Conservation (phyloP, 129 eudicot genomes). For the Tagetes erecta region DNA sequence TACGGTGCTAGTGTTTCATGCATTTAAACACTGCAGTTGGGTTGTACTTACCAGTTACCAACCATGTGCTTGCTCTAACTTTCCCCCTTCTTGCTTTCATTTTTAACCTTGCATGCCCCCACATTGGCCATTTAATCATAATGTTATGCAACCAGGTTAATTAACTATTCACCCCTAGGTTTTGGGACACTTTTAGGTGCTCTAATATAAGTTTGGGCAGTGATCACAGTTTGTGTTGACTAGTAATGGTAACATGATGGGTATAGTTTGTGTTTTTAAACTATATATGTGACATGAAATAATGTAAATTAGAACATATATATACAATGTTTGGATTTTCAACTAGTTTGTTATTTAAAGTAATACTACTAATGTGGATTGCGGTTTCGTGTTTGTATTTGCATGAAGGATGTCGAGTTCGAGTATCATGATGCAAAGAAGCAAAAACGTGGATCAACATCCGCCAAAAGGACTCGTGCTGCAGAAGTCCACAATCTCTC, state of each 20-base stretch:
- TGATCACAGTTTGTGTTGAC: background rate
- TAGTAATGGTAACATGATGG: constrained; percentile 2
- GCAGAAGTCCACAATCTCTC: constrained; percentile 98
- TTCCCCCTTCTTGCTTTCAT: too few relatives aligned
- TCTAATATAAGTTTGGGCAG: background rate
- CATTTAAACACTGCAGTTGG: constrained; percentile 1
- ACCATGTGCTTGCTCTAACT: constrained; percentile 3
- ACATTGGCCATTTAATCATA: background rate
- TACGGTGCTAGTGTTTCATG: background rate
- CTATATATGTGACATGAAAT: background rate
- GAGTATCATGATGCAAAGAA: constrained; percentile 61
- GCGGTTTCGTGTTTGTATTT: constrained; percentile 13
- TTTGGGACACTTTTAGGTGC: background rate
- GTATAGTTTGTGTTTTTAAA: background rate
- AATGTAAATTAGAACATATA: background rate
- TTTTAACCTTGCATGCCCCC: background rate
- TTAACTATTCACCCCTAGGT: background rate
- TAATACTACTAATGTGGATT: background rate
- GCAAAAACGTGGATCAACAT: constrained; percentile 56
- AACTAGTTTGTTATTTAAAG: background rate
- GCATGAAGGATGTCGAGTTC: constrained; percentile 55
- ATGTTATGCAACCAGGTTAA: background rate
- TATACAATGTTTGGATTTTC: background rate
- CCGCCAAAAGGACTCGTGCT: constrained; percentile 86
- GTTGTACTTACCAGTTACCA: background rate